Conservation (phyloP, 129 eudicot genomes). For the Gnaphalium uliginosum region DNA sequence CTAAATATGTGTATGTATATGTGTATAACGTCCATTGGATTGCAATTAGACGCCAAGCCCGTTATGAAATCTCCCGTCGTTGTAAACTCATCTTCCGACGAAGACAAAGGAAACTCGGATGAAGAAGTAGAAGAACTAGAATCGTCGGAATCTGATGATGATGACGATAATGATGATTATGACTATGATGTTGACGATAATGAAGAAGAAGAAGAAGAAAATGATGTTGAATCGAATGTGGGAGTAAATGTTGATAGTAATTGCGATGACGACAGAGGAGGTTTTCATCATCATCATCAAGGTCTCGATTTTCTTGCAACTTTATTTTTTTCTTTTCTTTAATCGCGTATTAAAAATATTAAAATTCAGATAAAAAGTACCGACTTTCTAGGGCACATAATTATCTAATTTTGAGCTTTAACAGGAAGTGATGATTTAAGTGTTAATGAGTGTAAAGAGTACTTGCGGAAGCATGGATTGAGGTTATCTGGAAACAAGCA, state of each 20-base stretch:
- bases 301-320: no score
- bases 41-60: no score
- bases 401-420: constrained; percentile 14
- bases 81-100: not conserved
- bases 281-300: no score
- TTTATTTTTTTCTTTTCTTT: no score
- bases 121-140: not conserved
- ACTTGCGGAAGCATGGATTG: constrained; percentile 59
- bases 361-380: not conserved
- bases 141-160: not conserved
- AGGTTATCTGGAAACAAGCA: constrained; percentile 72
- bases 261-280: no score
- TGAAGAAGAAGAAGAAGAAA: no score
- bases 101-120: not conserved
- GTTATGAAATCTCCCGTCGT: not conserved
- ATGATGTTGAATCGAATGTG: no score
- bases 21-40: not conserved
- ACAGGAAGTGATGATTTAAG: constrained; percentile 55
- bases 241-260: no score
- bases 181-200: no score
- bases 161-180: not conserved
- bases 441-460: constrained; percentile 56
- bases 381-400: not conserved
- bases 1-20: not conserved
- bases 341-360: no score